Evolutionary conservation across 2,329 filamentous ascomycete species (phyloP), one percentile per base, ranked within the genome.

Genomic region (Alternaria ventricosa): DNA sequence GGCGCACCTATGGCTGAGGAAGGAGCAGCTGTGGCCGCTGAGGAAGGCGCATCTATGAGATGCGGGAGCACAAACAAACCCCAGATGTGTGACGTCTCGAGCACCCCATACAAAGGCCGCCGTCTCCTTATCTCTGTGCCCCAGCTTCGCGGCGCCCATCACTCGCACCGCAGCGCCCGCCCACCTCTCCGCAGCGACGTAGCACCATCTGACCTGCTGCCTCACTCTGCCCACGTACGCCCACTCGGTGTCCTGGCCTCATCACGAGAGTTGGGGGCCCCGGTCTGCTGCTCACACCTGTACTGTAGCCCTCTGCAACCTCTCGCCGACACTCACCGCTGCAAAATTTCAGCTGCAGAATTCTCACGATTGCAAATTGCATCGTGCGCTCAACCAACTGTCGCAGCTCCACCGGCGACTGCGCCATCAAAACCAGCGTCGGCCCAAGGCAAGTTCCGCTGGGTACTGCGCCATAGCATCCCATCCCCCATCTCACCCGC

Each of bases 251-350:
- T 51, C 36, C 22, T 61, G 65, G 60, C 46, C 27, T 36, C 33
- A 46, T n/a, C 36, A 43, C 36, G 20, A 22, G 11, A 33, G 41
- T 33, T 55, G 64, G 64, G 64, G 60, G 58, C 50, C 64, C 64
- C 60, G 57, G 58, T 49, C 53, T 55, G 57, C 36, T 54, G 57
- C 57, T 55, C 61, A 61, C 59, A 66, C 54, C 57, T 64, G 59
- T 57, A 53, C 33, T 36, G 58, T 54, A 63, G 65, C 65, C 58
- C 64, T 53, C 57, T 65, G 65, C 60, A 57, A 53, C 67, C 56
- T 57, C 62, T 71, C 63, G 68, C 68, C 68, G 68, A 71, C 68
- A 61, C 67, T 71, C 63, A 71, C 68, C 68, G 68, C 68, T 69
- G 61, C 66, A 65, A 64, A 68, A 65, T 69, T 69, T 66, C 66